These are phyloP conservation scores for Blastobotrys capitulatus DNA, from an alignment of 1,139 yeast species.

Conservation along the genomic window DNA sequence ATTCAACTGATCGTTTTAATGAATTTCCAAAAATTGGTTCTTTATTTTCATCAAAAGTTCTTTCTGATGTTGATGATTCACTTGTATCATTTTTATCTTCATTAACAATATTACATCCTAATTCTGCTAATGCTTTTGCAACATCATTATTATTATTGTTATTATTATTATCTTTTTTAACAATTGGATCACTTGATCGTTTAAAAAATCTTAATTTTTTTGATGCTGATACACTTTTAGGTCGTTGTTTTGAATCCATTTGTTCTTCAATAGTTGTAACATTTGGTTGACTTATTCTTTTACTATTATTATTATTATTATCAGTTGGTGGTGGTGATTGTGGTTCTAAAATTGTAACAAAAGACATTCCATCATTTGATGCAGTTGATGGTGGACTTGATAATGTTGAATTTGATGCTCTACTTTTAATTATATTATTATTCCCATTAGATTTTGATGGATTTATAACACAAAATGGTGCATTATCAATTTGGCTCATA, in stretches of 20 bases:
- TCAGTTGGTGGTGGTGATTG: slow-evolving; percentile 3
- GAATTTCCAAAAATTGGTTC: slow-evolving; percentile 5
- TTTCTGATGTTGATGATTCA: background rate
- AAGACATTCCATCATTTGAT: slow-evolving; percentile 7
- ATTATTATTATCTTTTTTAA: background rate
- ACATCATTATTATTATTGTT: background rate
- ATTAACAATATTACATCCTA: background rate
- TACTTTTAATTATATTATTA: background rate
- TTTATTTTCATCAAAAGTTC: background rate
- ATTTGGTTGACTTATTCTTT: background rate
- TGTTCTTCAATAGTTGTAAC: background rate
- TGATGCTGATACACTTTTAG: slow-evolving; percentile 1
- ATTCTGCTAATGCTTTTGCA: slow-evolving; percentile 1
- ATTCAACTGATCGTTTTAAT: slow-evolving; percentile 37
- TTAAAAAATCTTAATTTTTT: slow-evolving; percentile 8
- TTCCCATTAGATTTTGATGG: background rate
- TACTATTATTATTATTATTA: background rate
- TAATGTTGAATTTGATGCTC: background rate
- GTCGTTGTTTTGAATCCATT: background rate
- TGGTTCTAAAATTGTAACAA: slow-evolving; percentile 7
- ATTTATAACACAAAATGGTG: slow-evolving; percentile 10
- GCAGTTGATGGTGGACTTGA: background rate
- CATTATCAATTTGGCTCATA: slow-evolving; percentile 39
- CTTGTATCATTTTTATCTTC: background rate
- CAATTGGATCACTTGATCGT: background rate